Base-by-base conservation (phyloP, 805 yeast genomes). In the Nakazawaea wickerhamii region DNA sequence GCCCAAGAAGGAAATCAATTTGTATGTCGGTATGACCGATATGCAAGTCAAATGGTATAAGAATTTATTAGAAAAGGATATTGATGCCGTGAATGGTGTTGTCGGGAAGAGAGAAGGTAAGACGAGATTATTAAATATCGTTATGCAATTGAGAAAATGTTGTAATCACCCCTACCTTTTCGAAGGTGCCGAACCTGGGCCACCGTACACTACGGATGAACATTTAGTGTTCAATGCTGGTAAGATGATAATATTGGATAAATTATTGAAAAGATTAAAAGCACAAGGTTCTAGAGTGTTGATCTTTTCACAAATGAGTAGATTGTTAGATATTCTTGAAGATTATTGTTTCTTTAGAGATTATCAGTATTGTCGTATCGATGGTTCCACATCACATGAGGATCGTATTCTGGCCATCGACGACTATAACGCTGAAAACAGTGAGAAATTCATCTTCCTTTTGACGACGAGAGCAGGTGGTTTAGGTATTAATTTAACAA, bases 151-250 rank as follows among this genome's bases (percentile, higher is more conserved):
- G 50, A 74, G 98, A 55, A 91, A 91, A 61, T 91, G 98, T 61
- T 91, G 98, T 60, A 91, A 93, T 59, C 99, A 93, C 63, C 98
- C 98, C 0, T 91, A 93, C 61, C 66, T 91, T 42, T 93, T 93
- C 56, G 98, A 91, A 59, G 98, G 99, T n/a, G 99, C 98, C 1
- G 98, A 90, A 61, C 98, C 97, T 0, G 98, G 98, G 8, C 98
- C 98, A 1, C 98, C 98, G 1, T 91, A 72, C 56, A 91, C 97
- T 1, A 91, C 95, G 1, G 97, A 89, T 61, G 97, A 90, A 60
- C 98, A 91, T 63, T 70, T 91, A 49, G 81, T 90, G n/a, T 81
- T 54, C 66, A 91, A 91, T 58, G 74, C 95, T 5, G 96, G 95
- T 23, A 90, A 90, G 59, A 85, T 90, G 90, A 73, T 85, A 41